These are phyloP conservation scores for Ailanthus altissimus DNA, from an alignment of 345 rosid species.

Conservation along the genomic window DNA sequence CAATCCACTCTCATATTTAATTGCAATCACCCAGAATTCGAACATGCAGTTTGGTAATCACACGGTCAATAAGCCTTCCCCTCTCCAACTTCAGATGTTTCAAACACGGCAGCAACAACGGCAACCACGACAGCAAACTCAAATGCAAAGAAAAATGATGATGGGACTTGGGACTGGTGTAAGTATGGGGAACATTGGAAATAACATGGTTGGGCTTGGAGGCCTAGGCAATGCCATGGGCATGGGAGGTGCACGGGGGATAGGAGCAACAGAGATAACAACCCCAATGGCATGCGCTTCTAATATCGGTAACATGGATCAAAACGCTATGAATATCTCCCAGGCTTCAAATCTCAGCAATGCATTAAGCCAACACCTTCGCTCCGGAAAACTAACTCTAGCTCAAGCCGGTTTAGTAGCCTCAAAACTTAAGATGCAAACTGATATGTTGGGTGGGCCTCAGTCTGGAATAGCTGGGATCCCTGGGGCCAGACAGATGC, in stretches of 20 bases:
- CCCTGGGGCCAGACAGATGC: slow-evolving; percentile 68
- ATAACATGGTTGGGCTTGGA: slow-evolving; percentile 64
- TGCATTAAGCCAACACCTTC: slow-evolving; percentile 59
- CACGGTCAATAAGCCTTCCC: slow-evolving; percentile 63
- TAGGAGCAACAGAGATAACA: slow-evolving; percentile 68
- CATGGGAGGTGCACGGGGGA: slow-evolving; percentile 69
- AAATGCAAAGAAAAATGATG: slow-evolving; percentile 65
- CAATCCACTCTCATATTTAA: slow-evolving; percentile 62
- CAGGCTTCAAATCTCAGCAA: slow-evolving; percentile 52
- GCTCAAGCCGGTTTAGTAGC: slow-evolving; percentile 37
- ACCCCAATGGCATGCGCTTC: slow-evolving; percentile 67
- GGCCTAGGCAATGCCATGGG: slow-evolving; percentile 56
- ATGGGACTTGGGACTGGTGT: slow-evolving; percentile 67
- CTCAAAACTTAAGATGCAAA: slow-evolving; percentile 38
- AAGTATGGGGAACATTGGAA: slow-evolving; percentile 65
- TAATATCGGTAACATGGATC: slow-evolving; percentile 60
- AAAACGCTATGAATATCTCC: slow-evolving; percentile 58
- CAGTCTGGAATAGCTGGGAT: slow-evolving; percentile 71
- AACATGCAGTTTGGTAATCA: slow-evolving; percentile 73
- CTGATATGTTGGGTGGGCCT: slow-evolving; percentile 47
- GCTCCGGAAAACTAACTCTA: slow-evolving; percentile 44
- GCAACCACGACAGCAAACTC: slow-evolving; percentile 44
- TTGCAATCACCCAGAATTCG: slow-evolving; percentile 63
- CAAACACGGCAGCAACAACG: slow-evolving; percentile 59
- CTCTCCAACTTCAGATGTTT: slow-evolving; percentile 70